phyloP scores from a whole-genome alignment of 352 stramenopile genomes.

The Phytophthora lateralis region DNA sequence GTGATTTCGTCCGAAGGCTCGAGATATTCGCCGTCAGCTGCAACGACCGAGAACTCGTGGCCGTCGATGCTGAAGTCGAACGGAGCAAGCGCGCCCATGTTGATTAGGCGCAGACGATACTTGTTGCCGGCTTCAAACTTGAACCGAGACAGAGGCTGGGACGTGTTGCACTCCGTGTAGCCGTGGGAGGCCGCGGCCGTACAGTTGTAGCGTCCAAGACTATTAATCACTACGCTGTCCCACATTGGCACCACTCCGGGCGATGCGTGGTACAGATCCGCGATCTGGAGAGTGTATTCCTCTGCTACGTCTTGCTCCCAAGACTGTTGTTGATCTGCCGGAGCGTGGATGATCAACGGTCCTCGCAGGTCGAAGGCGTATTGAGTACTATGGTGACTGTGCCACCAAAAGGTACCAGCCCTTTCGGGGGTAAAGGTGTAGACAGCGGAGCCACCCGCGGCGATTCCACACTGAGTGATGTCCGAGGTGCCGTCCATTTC shows the following conservation, averaged over 20 bases:
- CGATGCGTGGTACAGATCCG: slow-evolving; percentile 37
- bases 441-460: slow-evolving; percentile 13
- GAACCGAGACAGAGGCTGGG: slow-evolving; percentile 29
- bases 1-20: slow-evolving; percentile 35
- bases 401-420: slow-evolving; percentile 41
- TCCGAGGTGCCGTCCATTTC: slow-evolving; percentile 43
- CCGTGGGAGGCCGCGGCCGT: slow-evolving; percentile 16
- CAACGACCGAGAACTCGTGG: slow-evolving; percentile 34
- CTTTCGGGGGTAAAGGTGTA: slow-evolving; percentile 39
- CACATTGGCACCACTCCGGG: slow-evolving; percentile 28
- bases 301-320: slow-evolving; percentile 25
- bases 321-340: slow-evolving; percentile 7
- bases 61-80: slow-evolving; percentile 42
- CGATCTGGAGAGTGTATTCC: slow-evolving; percentile 35
- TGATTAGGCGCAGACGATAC: slow-evolving; percentile 40
- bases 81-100: slow-evolving; percentile 34
- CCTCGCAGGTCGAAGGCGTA: slow-evolving; percentile 41
- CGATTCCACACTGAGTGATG: slow-evolving; percentile 40
- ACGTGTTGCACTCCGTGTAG: slow-evolving; percentile 18
- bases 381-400: slow-evolving; percentile 37
- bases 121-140: slow-evolving; percentile 29
- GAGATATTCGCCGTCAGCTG: slow-evolving; percentile 31
- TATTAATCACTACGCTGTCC: slow-evolving; percentile 40
- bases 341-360: slow-evolving; percentile 31
- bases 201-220: slow-evolving; percentile 42